These are phyloP conservation scores for Silene coronaria DNA, from an alignment of 179 eudicot genomes.

Conservation along the genomic window DNA sequence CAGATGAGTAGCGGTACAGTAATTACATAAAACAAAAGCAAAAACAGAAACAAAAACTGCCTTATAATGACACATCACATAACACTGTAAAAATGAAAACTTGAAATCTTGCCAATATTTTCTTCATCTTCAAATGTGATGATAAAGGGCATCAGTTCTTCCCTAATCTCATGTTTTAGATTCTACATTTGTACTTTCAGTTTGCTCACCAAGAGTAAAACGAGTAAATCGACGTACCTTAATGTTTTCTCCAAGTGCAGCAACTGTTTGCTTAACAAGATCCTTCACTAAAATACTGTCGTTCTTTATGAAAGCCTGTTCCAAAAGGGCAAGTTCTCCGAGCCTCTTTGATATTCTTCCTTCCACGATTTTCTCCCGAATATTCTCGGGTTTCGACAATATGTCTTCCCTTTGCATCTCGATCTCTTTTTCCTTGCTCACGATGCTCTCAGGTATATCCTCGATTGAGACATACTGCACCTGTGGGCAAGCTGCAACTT, in stretches of 20 bases:
- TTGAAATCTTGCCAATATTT: conserved; percentile 16
- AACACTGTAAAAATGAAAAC: background rate
- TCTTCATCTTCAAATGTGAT: conserved; percentile 6
- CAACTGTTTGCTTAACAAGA: conserved; percentile 87
- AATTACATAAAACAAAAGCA: conserved; percentile 28
- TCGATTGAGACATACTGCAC: conserved; percentile 72
- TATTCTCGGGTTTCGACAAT: conserved; percentile 67
- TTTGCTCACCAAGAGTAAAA: conserved; percentile 69
- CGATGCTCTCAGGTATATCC: conserved; percentile 57
- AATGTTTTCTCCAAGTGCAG: conserved; percentile 82
- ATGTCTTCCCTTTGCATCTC: conserved; percentile 98
- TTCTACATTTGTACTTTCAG: conserved; percentile 27
- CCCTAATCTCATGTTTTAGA: conserved; percentile 28
- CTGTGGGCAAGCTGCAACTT: conserved; percentile 79
- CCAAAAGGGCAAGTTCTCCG: conserved; percentile 82
- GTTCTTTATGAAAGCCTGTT: conserved; percentile 73
- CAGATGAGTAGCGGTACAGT: conserved; percentile 17
- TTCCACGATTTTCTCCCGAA: conserved; percentile 81
- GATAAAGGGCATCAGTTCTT: conserved; percentile 7
- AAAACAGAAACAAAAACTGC: conserved; percentile 27
- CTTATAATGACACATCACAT: conserved; percentile 23
- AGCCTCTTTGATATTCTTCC: conserved; percentile 89
- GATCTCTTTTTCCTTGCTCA: conserved; percentile 59
- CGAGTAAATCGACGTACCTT: conserved; percentile 77
- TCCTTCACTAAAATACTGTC: conserved; percentile 77